Percentiles rank a stretch among this genome's conserved stretches.
These are phyloP conservation scores for Volvox carteri DNA, from an alignment of 163 green algal genomes.

Conservation along the genomic window DNA sequence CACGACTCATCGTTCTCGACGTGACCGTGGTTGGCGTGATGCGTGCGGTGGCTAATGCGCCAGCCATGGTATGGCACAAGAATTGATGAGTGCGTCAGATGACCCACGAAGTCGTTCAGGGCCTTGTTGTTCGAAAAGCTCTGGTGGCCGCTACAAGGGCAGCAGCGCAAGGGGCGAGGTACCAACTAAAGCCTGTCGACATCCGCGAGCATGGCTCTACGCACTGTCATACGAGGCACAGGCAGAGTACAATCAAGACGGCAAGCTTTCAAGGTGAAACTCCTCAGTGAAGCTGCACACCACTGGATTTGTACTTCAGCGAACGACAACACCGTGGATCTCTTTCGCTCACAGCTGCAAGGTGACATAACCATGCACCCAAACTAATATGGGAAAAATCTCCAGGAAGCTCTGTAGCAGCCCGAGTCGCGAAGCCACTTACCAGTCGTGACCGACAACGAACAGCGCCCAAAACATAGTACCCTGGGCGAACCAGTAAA, in stretches of 20 bases:
- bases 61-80: slow-evolving; percentile 98
- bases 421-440: slow-evolving; percentile 44
- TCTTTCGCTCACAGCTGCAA: too few relatives aligned
- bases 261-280: too few relatives aligned
- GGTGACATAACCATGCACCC: too few relatives aligned
- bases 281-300: too few relatives aligned
- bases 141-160: slow-evolving; percentile 88
- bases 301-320: too few relatives aligned
- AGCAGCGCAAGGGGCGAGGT: not conserved
- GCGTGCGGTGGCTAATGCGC: slow-evolving; percentile 94
- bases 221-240: too few relatives aligned
- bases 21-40: slow-evolving; percentile 91
- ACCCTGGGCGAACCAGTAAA: slow-evolving; percentile 97
- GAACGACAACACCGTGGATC: too few relatives aligned
- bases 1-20: slow-evolving; percentile 98
- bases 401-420: too few relatives aligned
- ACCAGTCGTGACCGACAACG: slow-evolving; percentile 97
- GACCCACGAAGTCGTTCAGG: slow-evolving; percentile 94
- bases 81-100: slow-evolving; percentile 94
- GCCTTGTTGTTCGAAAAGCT: slow-evolving; percentile 93
- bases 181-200: not conserved
- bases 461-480: slow-evolving; percentile 99
- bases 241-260: too few relatives aligned
- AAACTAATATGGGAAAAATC: too few relatives aligned
- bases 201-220: too few relatives aligned